phyloP scores from a whole-genome alignment of 176 grass and related monocot species.

The Oryza glaberrima region DNA sequence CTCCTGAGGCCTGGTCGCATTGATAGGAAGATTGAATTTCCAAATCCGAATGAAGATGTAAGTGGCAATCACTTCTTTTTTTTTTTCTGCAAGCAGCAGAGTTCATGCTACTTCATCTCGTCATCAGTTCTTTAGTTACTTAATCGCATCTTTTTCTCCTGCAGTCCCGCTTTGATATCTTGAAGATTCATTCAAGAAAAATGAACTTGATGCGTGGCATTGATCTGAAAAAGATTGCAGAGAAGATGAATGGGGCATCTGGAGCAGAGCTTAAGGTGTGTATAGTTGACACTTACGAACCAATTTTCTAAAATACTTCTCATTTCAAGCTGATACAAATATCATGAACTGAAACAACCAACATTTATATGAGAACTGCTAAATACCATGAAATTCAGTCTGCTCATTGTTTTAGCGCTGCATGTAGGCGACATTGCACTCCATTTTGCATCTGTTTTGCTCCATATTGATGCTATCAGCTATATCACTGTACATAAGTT shows the following conservation, averaged over 20 bases:
- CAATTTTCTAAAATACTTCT: background rate
- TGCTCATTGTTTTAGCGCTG: no score
- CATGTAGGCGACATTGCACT: no score
- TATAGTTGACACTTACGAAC: background rate
- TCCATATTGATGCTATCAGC: no score
- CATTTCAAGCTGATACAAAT: background rate
- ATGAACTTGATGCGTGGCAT: slow-evolving; percentile 97
- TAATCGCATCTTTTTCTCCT: slow-evolving; percentile 22
- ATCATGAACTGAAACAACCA: background rate
- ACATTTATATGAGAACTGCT: background rate
- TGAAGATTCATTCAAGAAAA: slow-evolving; percentile 97
- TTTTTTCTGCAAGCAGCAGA: background rate
- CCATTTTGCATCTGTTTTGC: no score
- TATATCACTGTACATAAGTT: background rate
- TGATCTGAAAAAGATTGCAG: slow-evolving; percentile 84
- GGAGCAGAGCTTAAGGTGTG: slow-evolving; percentile 84
- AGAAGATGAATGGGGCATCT: slow-evolving; percentile 78
- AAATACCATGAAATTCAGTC: no score
- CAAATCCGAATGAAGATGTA: slow-evolving; percentile 79
- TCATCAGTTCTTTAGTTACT: slow-evolving; percentile 7
- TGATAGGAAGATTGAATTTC: slow-evolving; percentile 87
- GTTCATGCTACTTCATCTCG: background rate
- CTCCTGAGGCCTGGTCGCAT: slow-evolving; percentile 84
- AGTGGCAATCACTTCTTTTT: background rate
- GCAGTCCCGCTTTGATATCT: slow-evolving; percentile 90